Evolutionary conservation across 2,329 filamentous ascomycete species (phyloP).

Genomic region (Hypoxylon sp.): DNA sequence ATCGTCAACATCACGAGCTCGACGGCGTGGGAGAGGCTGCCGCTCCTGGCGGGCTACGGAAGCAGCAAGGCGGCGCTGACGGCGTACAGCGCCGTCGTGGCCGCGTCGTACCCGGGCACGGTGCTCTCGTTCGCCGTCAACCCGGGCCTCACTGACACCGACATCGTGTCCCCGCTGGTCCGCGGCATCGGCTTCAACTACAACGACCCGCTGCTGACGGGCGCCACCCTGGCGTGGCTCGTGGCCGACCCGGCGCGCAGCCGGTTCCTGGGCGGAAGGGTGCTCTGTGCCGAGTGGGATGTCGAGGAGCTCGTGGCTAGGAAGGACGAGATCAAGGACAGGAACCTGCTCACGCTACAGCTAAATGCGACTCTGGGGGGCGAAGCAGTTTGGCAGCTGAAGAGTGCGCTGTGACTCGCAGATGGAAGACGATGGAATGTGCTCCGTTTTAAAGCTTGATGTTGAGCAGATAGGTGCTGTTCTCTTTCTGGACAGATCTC

Average conservation of each 20-base stretch:
- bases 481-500: no score
- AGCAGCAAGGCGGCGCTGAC: not conserved
- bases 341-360: not conserved
- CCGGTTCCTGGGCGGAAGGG: not conserved
- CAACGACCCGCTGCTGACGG: not conserved
- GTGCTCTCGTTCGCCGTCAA: not conserved
- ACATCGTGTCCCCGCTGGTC: not conserved
- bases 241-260: not conserved
- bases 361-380: not conserved
- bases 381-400: not conserved
- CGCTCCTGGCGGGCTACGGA: not conserved
- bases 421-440: no score
- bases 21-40: not conserved
- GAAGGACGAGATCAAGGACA: not conserved
- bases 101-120: not conserved
- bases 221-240: not conserved
- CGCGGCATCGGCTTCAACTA: not conserved
- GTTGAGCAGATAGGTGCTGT: no score
- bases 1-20: not conserved
- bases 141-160: not conserved
- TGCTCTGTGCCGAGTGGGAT: not conserved
- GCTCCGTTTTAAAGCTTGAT: no score
- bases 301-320: not conserved
- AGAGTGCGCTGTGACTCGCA: no score
- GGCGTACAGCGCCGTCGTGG: not conserved